A percentile compares a stretch with the other conserved stretches of the same genome.
phyloP scores from a whole-genome alignment of 352 stramenopile genomes.

The Globisporangium paddicum region DNA sequence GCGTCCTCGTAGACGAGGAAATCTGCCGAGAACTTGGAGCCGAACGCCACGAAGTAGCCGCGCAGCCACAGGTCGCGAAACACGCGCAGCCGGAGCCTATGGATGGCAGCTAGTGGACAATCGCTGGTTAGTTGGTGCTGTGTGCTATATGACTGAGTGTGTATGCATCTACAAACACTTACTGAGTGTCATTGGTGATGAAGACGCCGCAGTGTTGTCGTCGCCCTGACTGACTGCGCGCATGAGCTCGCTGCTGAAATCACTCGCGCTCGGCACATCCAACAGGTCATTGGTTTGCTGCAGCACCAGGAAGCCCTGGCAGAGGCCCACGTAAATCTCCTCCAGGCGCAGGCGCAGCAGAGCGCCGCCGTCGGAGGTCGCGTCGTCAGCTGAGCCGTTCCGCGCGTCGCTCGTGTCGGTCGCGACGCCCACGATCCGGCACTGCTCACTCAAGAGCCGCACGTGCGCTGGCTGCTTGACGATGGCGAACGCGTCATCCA shows the following conservation, averaged over 20 bases:
- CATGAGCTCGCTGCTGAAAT: neutral
- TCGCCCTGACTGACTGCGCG: neutral
- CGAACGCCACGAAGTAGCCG: slow-evolving; percentile 62
- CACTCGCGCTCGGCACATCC: neutral
- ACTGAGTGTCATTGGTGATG: neutral
- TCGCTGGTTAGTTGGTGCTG: no score
- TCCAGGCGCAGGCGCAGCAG: slow-evolving; percentile 9
- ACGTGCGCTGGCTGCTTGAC: slow-evolving; percentile 1
- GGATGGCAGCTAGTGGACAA: slow-evolving; percentile 13
- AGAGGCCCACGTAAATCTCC: slow-evolving; percentile 13
- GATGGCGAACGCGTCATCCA: neutral
- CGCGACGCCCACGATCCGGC: slow-evolving; percentile 1
- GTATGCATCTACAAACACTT: neutral
- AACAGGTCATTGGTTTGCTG: neutral
- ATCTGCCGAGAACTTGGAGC: slow-evolving; percentile 81
- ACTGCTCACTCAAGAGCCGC: neutral
- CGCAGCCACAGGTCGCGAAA: slow-evolving; percentile 64
- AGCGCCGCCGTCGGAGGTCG: no score
- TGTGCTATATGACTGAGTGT: neutral
- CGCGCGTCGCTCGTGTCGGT: neutral
- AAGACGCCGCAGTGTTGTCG: neutral
- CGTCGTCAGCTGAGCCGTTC: neutral
- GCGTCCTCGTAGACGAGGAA: slow-evolving; percentile 66
- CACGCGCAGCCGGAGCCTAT: slow-evolving; percentile 33
- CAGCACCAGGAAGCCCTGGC: slow-evolving; percentile 7